A percentile compares a stretch with the other conserved stretches of the same genome.
phyloP scores from a whole-genome alignment of 768 basidiomycete genomes.

The Vararia minispora region DNA sequence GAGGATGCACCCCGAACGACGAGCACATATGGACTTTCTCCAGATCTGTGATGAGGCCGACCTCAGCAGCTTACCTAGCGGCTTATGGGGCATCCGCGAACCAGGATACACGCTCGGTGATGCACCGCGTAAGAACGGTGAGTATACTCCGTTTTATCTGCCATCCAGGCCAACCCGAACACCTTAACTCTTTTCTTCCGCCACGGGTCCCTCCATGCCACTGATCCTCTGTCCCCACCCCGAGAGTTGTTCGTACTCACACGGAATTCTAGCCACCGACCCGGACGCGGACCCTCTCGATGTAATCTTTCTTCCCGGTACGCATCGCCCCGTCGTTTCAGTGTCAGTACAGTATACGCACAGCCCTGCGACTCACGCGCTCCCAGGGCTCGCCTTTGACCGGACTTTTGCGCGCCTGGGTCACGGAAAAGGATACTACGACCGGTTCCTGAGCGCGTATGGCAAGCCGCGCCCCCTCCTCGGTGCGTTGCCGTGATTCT shows the following conservation, averaged over 20 bases:
- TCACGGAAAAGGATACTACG: conserved; percentile 80
- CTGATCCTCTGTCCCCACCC: no score
- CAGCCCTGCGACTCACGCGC: not conserved
- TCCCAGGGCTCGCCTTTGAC: conserved; percentile 66
- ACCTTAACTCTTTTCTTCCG: no score
- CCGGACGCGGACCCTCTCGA: not conserved
- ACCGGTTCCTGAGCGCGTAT: conserved; percentile 57
- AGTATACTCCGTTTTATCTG: conserved; percentile 16
- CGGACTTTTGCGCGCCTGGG: conserved; percentile 56
- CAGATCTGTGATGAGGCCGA: conserved; percentile 50
- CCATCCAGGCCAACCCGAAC: conserved; percentile 3
- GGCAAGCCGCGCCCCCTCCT: conserved; percentile 41
- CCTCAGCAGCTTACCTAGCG: conserved; percentile 41
- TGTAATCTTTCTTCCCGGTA: conserved; percentile 7
- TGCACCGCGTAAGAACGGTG: conserved; percentile 40
- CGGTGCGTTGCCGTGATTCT: conserved; percentile 29
- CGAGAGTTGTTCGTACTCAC: no score
- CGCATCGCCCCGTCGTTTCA: no score
- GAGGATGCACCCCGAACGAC: conserved; percentile 34
- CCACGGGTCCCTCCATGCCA: no score
- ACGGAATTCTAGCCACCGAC: conserved; percentile 4
- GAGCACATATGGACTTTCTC: conserved; percentile 53
- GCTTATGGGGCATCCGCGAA: conserved; percentile 70
- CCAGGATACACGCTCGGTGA: conserved; percentile 37
- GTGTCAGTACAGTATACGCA: no score